Percentiles rank a stretch among this genome's conserved stretches.
Evolutionary conservation across 768 basidiomycete genomes (phyloP).

Genomic region (Mycena kentingensis): DNA sequence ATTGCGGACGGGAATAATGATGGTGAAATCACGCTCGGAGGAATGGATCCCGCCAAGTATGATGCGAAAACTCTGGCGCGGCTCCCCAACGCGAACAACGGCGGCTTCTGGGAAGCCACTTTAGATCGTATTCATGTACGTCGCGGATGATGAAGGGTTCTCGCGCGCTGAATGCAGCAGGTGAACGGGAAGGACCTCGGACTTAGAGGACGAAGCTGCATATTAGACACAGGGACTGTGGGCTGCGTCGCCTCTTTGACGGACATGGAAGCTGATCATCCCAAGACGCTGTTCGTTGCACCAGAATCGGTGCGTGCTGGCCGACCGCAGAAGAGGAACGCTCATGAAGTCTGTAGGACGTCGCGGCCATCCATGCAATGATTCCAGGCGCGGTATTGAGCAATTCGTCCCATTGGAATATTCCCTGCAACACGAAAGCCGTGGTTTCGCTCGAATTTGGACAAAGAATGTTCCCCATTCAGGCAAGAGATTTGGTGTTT

Average conservation of each 20-base stretch:
- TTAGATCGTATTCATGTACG: conserved; percentile 45
- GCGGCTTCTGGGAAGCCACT: conserved; percentile 68
- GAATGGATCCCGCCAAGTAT: conserved; percentile 58
- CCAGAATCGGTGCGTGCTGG: conserved; percentile 19
- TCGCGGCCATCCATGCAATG: conserved; percentile 51
- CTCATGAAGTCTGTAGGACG: conserved; percentile 40
- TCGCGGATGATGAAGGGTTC: not conserved
- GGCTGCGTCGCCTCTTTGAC: conserved; percentile 5
- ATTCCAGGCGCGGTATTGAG: conserved; percentile 59
- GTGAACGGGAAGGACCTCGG: conserved; percentile 47
- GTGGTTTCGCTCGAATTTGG: conserved; percentile 60
- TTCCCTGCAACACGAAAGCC: conserved; percentile 65
- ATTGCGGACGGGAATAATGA: conserved; percentile 55
- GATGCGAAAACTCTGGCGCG: conserved; percentile 47
- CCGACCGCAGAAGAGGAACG: conserved; percentile 18
- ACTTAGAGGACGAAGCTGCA: conserved; percentile 53
- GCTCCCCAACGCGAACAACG: conserved; percentile 48
- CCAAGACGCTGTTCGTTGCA: conserved; percentile 24
- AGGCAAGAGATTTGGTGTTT: conserved; percentile 59
- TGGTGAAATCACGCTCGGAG: conserved; percentile 64
- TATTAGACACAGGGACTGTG: conserved; percentile 48
- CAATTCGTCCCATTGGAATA: conserved; percentile 50
- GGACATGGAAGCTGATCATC: not conserved
- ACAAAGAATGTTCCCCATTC: conserved; percentile 57
- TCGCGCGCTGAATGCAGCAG: not conserved